Evolutionary conservation across 345 rosid species (phyloP).

Genomic region (Syzygium aromaticum): DNA sequence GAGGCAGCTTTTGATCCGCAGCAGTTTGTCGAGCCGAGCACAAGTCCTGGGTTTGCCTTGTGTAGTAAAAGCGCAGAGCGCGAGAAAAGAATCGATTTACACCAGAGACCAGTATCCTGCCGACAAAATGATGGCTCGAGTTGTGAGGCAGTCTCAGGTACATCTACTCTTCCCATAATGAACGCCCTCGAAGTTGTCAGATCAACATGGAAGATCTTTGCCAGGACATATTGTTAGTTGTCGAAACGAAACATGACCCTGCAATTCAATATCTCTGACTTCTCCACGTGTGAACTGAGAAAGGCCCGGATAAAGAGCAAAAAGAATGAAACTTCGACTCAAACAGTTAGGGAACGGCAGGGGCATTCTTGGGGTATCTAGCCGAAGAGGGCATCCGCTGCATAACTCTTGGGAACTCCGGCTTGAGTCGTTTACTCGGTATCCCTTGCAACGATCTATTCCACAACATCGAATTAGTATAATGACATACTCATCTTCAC

Average conservation of each 20-base stretch:
- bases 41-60: not conserved
- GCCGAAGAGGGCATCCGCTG: constrained; percentile 76
- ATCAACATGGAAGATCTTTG: not conserved
- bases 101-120: not conserved
- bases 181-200: not conserved
- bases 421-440: constrained; percentile 62
- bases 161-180: not conserved
- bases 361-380: constrained; percentile 59
- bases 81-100: not conserved
- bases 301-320: not conserved
- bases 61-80: not conserved
- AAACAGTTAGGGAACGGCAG: constrained; percentile 37
- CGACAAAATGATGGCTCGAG: not conserved
- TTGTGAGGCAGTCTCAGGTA: not conserved
- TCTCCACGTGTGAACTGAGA: not conserved
- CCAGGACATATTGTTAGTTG: not conserved
- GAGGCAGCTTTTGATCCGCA: not conserved
- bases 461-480: not conserved
- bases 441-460: constrained; percentile 55
- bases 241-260: not conserved
- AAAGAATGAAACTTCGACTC: not conserved
- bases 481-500: not conserved
- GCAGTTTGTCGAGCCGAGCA: not conserved
- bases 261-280: not conserved
- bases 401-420: constrained; percentile 51